Conservation (phyloP, 108 stramenopile genomes). For the Cyclotella atomus region DNA sequence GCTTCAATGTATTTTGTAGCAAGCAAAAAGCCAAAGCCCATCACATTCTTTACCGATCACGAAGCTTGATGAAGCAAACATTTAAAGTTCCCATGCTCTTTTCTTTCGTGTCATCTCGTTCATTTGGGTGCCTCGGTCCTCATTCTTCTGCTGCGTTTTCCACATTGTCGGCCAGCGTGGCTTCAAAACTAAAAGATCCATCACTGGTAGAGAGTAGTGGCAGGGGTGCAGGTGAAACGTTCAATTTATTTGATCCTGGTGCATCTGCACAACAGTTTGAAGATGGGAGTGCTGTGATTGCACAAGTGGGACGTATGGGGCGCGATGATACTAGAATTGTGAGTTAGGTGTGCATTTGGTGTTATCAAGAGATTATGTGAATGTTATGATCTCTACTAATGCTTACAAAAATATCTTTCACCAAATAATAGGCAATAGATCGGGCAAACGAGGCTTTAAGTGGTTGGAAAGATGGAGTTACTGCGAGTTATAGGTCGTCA, state of each 20-base stretch:
- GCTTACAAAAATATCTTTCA: too few species aligned
- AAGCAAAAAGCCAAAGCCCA: too few species aligned
- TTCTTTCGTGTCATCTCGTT: conserved; percentile 2
- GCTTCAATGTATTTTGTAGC: too few species aligned
- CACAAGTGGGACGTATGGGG: conserved; percentile 30
- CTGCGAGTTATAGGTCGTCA: conserved; percentile 53
- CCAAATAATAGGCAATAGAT: conserved; percentile 45
- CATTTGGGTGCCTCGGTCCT: not conserved
- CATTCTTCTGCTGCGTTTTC: conserved; percentile 11
- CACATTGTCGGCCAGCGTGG: conserved; percentile 4
- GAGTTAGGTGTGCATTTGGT: not conserved
- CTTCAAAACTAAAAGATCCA: conserved; percentile 41
- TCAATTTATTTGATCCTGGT: conserved; percentile 42
- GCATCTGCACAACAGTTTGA: conserved; percentile 31
- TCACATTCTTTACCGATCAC: not conserved
- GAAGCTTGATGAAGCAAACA: not conserved
- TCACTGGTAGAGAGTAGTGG: conserved; percentile 27
- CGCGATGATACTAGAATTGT: conserved; percentile 34
- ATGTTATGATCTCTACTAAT: not conserved
- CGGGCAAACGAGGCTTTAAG: conserved; percentile 41
- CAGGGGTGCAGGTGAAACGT: conserved; percentile 1
- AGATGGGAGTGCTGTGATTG: conserved; percentile 45
- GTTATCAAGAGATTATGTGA: too few species aligned
- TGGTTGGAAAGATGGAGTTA: conserved; percentile 72
- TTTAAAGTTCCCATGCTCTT: not conserved